Percentiles rank a stretch among this genome's conserved stretches.
phyloP scores from a whole-genome alignment of 2,329 filamentous ascomycete species.

The Aspergillus texensis region DNA sequence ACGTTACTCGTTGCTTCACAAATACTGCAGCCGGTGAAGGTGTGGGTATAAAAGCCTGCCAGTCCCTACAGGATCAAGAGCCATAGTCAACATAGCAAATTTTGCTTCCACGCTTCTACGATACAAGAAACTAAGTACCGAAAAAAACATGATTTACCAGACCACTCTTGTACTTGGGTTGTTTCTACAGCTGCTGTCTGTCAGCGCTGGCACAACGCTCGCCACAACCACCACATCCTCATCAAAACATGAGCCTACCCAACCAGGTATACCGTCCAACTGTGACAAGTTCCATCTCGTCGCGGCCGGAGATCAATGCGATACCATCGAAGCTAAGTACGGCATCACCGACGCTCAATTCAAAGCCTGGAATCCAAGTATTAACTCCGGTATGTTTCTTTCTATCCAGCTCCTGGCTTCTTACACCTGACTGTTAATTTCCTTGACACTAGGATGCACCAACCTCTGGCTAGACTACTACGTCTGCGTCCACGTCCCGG shows the following conservation, averaged over 20 bases:
- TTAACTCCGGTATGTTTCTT: neutral
- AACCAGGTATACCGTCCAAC: neutral
- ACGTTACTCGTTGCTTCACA: neutral
- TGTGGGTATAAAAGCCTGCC: neutral
- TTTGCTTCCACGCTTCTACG: neutral
- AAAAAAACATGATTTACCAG: slow-evolving; percentile 6
- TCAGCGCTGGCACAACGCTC: neutral
- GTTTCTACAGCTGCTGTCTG: slow-evolving; percentile 11
- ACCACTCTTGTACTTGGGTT: slow-evolving; percentile 9
- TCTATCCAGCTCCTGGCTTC: neutral
- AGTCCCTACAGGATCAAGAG: neutral
- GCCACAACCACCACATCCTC: neutral
- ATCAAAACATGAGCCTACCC: slow-evolving; percentile 3
- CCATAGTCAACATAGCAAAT: neutral
- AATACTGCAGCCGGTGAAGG: neutral
- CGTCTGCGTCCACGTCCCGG: slow-evolving; percentile 13
- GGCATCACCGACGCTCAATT: neutral
- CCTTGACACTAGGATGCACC: neutral
- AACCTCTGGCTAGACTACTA: slow-evolving; percentile 18
- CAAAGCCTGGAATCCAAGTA: slow-evolving; percentile 12
- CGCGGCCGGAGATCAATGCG: slow-evolving; percentile 14
- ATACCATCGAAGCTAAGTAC: slow-evolving; percentile 4
- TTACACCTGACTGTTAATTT: neutral
- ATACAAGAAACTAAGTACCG: neutral
- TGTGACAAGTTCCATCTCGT: slow-evolving; percentile 7